Evolutionary conservation across 805 yeast genomes (phyloP), one percentile per base, ranked within the genome.

Genomic region (Monosporozyma aquatica): DNA sequence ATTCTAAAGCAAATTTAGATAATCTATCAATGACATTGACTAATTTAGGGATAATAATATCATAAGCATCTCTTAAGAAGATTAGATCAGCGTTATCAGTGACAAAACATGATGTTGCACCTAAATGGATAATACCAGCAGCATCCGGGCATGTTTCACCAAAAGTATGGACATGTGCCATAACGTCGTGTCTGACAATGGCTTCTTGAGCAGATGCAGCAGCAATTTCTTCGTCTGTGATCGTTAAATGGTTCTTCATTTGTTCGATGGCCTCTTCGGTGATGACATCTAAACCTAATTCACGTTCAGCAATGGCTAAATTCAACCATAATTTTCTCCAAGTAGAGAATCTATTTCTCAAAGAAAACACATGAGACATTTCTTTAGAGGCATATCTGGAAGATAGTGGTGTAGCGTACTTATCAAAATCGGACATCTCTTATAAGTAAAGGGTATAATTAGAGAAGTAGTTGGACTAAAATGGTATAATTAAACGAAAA

Each of bases 301-400:
- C 86, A 67, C 87, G 74, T 70, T 92, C 98, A 47, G 98, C 98
- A 59, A 81, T 80, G 53, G 98, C 98, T 55, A 92, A 73, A 64
- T 84, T 89, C 60, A 79, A 76, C 98, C 98, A 92, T 51, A 92
- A 76, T 66, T 86, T 86, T 76, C 98, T 85, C 98, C 98, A 92
- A 32, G 98, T 92, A 42, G 96, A 83, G 68, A 84, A 92, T 61
- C 98, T 76, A 72, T 84, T 92, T 69, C 95, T 80, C 59, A 83
- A 66, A 37, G 97, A 90, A 73, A 92, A 92, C 59, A 92, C 74
- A 53, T 75, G 72, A 47, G 96, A 82, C 98, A 92, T 92, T 71
- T 92, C 98, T 60, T 85, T 89, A 51, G 95, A 85, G 45, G 98
- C 98, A 69, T 92, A 92, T 71, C 98, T 82, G 44, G 97, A 82